These are phyloP conservation scores for Kwoniella shivajii DNA, from an alignment of 1,284 basidiomycete species.

Conservation along the genomic window DNA sequence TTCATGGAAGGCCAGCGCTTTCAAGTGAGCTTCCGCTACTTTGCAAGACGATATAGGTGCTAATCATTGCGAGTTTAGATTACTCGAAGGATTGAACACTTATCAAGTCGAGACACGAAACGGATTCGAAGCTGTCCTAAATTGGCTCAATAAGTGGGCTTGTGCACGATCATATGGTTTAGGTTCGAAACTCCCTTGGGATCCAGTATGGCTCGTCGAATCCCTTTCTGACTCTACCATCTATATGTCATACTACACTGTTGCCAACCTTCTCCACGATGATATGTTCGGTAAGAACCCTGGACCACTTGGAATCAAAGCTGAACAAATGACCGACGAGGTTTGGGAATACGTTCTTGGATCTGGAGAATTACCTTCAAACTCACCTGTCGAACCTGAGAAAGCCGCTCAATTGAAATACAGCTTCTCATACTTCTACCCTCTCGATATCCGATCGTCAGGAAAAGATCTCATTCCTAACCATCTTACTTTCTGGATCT, in stretches of 20 bases:
- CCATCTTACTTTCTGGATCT: conserved; percentile 92
- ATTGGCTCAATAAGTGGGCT: conserved; percentile 98
- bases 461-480: conserved; percentile 98
- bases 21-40: conserved; percentile 63
- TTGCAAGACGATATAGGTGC: conserved; percentile 4
- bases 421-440: conserved; percentile 97
- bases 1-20: conserved; percentile 80
- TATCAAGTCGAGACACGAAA: conserved; percentile 88
- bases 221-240: conserved; percentile 96
- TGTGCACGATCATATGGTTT: conserved; percentile 96
- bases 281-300: conserved; percentile 75
- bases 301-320: conserved; percentile 80
- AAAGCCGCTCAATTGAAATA: conserved; percentile 83
- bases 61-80: conserved; percentile 55
- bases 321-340: conserved; percentile 95
- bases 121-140: conserved; percentile 86
- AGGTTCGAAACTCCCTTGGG: conserved; percentile 96
- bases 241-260: conserved; percentile 98
- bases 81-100: conserved; percentile 84
- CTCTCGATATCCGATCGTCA: conserved; percentile 97
- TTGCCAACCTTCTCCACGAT: conserved; percentile 83
- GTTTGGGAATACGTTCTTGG: conserved; percentile 94
- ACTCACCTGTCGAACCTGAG: conserved; percentile 65
- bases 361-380: conserved; percentile 71
- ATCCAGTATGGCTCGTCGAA: conserved; percentile 94